Evolutionary conservation across 148 eudicot species (phyloP).

Genomic region (Persicaria maculosa): DNA sequence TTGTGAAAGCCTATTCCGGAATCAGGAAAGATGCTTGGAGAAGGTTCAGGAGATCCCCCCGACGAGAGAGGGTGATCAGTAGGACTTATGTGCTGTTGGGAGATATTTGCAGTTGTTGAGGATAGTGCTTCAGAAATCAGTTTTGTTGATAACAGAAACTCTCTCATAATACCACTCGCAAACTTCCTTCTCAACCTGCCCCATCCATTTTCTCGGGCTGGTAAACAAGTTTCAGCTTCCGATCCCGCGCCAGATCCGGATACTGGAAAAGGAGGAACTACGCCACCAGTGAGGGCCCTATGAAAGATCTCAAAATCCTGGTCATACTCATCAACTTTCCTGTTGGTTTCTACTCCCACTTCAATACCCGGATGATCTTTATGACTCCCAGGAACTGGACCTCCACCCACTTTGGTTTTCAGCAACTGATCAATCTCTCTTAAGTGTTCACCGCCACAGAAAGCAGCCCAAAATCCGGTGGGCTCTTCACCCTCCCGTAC

Average conservation of each 20-base stretch:
- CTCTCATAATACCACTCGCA: conserved; percentile 55
- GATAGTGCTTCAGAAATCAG: not conserved
- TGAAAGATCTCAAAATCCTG: conserved; percentile 68
- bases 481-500: conserved; percentile 79
- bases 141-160: conserved; percentile 28
- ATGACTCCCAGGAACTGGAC: not conserved
- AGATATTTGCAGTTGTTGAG: too few relatives aligned
- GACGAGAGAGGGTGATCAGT: too few relatives aligned
- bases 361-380: not conserved
- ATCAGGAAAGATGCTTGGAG: not conserved
- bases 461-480: conserved; percentile 57
- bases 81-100: too few relatives aligned
- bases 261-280: conserved; percentile 45
- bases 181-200: conserved; percentile 56
- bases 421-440: conserved; percentile 10
- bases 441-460: conserved; percentile 24
- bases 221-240: conserved; percentile 54
- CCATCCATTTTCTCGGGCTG: conserved; percentile 72
- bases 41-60: too few relatives aligned
- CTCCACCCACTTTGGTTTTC: conserved; percentile 2
- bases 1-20: not conserved
- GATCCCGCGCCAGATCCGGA: conserved; percentile 30
- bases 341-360: conserved; percentile 16
- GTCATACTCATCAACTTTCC: conserved; percentile 60
- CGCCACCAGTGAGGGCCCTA: conserved; percentile 75